Evolutionary conservation across 179 eudicot species (phyloP).

Genomic region (Corrigiola litoralis): DNA sequence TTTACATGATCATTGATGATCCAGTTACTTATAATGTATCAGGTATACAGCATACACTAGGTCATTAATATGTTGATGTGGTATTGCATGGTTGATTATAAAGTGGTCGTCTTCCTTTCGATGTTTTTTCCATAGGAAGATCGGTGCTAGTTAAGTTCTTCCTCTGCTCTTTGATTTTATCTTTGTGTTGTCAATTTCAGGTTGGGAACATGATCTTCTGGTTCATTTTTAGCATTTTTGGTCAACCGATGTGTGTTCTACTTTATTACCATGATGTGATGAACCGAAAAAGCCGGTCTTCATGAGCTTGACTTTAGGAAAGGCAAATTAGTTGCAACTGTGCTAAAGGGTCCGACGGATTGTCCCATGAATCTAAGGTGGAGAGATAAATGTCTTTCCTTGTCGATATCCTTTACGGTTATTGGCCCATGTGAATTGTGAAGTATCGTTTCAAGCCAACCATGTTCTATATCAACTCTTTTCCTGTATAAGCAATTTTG

Average conservation of each 20-base stretch:
- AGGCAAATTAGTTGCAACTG: background rate
- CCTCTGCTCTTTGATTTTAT: background rate
- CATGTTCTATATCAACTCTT: background rate
- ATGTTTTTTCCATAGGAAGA: too few species aligned
- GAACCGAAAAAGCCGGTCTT: constrained; percentile 56
- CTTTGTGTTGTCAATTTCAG: constrained; percentile 30
- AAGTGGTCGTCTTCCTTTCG: too few species aligned
- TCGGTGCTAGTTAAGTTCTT: too few species aligned
- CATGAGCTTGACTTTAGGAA: background rate
- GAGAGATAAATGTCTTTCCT: background rate
- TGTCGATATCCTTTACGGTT: background rate
- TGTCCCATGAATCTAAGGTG: too few species aligned
- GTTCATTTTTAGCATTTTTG: constrained; percentile 87
- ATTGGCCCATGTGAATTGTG: background rate
- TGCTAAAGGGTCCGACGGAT: too few species aligned
- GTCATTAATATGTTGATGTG: too few species aligned
- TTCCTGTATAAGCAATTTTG: constrained; percentile 16
- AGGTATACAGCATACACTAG: too few species aligned
- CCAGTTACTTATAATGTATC: too few species aligned
- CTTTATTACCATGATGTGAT: constrained; percentile 92
- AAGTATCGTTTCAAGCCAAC: constrained; percentile 8
- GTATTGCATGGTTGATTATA: too few species aligned
- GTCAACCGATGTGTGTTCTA: constrained; percentile 93
- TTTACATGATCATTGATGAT: too few species aligned
- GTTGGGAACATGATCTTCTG: constrained; percentile 96